phyloP scores from a whole-genome alignment of 495 filamentous ascomycete species.

The Aspergillus biplanus region DNA sequence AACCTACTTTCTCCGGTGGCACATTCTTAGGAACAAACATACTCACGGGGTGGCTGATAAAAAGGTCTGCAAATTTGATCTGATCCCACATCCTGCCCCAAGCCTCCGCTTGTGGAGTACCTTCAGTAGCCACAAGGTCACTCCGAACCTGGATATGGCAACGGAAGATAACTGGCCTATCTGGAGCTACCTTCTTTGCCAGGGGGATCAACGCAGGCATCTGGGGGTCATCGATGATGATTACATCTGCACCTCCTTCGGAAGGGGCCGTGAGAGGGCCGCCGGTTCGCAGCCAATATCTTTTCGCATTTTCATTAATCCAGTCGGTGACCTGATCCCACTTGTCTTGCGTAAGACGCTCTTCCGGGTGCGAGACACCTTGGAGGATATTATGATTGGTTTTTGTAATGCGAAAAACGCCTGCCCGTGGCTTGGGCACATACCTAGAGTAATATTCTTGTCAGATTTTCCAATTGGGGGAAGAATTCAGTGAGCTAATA shows the following conservation, averaged over 20 bases:
- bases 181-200: conserved; percentile 69
- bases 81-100: conserved; percentile 80
- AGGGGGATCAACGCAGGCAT: conserved; percentile 83
- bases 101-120: conserved; percentile 70
- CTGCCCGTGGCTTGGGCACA: conserved; percentile 82
- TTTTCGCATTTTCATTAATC: conserved; percentile 74
- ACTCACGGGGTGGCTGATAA: conserved; percentile 82
- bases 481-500: neutral
- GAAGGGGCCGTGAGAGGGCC: conserved; percentile 69
- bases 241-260: conserved; percentile 77
- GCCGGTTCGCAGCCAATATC: conserved; percentile 72
- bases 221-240: conserved; percentile 86
- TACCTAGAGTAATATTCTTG: conserved; percentile 44
- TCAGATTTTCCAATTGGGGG: neutral
- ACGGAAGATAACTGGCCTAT: conserved; percentile 77
- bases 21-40: conserved; percentile 75
- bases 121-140: conserved; percentile 66
- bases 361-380: conserved; percentile 68
- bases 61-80: conserved; percentile 74
- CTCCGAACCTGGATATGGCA: conserved; percentile 85
- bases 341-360: conserved; percentile 64
- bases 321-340: conserved; percentile 67
- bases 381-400: conserved; percentile 93
- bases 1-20: conserved; percentile 67
- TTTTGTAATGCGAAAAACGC: conserved; percentile 86